phyloP scores from a whole-genome alignment of 2,329 filamentous ascomycete genomes.

The Fusarium sp. region DNA sequence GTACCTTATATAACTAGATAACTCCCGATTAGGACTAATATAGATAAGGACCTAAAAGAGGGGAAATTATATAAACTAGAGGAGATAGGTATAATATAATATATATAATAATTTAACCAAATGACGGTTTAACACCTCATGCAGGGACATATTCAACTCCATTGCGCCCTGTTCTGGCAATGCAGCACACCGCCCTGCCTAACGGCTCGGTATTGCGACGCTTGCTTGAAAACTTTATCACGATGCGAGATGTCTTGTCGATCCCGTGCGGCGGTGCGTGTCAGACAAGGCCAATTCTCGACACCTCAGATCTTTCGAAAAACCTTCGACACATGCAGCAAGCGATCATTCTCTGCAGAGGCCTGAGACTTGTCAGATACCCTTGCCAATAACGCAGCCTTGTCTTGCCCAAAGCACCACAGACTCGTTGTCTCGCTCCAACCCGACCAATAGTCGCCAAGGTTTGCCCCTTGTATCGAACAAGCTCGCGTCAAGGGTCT shows the following conservation, averaged over 20 bases:
- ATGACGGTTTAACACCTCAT: too few relatives aligned
- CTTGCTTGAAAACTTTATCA: slow-evolving; percentile 24
- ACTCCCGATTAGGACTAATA: too few relatives aligned
- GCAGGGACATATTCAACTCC: slow-evolving; percentile 34
- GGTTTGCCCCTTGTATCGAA: slow-evolving; percentile 45
- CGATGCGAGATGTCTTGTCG: slow-evolving; percentile 20
- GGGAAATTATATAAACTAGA: too few relatives aligned
- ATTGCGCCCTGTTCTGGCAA: slow-evolving; percentile 18
- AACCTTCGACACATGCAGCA: slow-evolving; percentile 36
- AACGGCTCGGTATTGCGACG: slow-evolving; percentile 6
- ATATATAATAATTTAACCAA: too few relatives aligned
- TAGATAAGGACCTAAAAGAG: too few relatives aligned
- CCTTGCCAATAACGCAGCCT: slow-evolving; percentile 28
- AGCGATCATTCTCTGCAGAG: slow-evolving; percentile 32
- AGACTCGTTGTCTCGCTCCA: slow-evolving; percentile 32
- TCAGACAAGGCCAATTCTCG: slow-evolving; percentile 22
- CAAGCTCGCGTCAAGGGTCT: slow-evolving; percentile 47
- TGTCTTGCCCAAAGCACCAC: slow-evolving; percentile 30
- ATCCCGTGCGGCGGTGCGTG: slow-evolving; percentile 27
- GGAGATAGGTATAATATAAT: too few relatives aligned
- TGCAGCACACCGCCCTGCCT: slow-evolving; percentile 32
- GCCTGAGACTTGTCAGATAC: slow-evolving; percentile 23
- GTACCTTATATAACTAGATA: too few relatives aligned
- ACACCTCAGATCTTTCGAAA: slow-evolving; percentile 29
- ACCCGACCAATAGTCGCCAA: slow-evolving; percentile 45